Percentiles rank a stretch among this genome's conserved stretches.
Evolutionary conservation across 2,329 filamentous ascomycete species (phyloP).

Genomic region (Hypoxylon sp.): DNA sequence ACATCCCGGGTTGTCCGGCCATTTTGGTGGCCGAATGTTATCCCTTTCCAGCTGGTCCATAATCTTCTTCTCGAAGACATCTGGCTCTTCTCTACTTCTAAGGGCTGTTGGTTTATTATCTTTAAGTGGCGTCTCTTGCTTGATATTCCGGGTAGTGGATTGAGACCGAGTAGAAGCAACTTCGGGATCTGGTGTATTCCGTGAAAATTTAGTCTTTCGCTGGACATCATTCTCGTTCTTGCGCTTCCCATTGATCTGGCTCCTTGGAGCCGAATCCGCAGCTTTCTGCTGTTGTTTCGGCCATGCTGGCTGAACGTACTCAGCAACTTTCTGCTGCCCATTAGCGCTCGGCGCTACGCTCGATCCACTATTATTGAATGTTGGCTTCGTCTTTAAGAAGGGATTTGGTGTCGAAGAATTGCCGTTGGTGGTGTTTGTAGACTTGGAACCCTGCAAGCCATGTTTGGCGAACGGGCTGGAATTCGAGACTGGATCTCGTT

Average conservation of each 20-base stretch:
- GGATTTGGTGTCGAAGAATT: conserved; percentile 26
- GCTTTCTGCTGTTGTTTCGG: conserved; percentile 34
- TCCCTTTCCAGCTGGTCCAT: conserved; percentile 68
- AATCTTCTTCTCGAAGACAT: conserved; percentile 63
- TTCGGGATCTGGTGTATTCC: conserved; percentile 28
- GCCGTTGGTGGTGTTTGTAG: not conserved
- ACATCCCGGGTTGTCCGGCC: conserved; percentile 70
- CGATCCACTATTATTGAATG: not conserved
- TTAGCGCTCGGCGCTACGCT: conserved; percentile 16
- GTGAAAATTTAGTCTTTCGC: conserved; percentile 40
- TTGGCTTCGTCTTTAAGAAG: conserved; percentile 19
- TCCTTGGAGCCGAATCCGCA: conserved; percentile 2
- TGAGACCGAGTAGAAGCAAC: conserved; percentile 31
- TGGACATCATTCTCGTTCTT: conserved; percentile 39
- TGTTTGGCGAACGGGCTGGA: conserved; percentile 39
- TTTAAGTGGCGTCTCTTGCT: conserved; percentile 8
- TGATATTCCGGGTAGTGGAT: conserved; percentile 5
- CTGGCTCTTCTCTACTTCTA: conserved; percentile 41
- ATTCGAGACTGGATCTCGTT: conserved; percentile 10
- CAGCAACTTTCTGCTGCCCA: conserved; percentile 37
- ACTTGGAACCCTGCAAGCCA: conserved; percentile 19
- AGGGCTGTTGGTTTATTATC: conserved; percentile 8
- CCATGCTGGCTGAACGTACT: conserved; percentile 50
- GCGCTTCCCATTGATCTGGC: conserved; percentile 40
- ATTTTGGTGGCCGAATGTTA: conserved; percentile 67